Evolutionary conservation across 148 eudicot species (phyloP), one percentile per base, ranked within the genome.

Genomic region (Polygonum aviculare): DNA sequence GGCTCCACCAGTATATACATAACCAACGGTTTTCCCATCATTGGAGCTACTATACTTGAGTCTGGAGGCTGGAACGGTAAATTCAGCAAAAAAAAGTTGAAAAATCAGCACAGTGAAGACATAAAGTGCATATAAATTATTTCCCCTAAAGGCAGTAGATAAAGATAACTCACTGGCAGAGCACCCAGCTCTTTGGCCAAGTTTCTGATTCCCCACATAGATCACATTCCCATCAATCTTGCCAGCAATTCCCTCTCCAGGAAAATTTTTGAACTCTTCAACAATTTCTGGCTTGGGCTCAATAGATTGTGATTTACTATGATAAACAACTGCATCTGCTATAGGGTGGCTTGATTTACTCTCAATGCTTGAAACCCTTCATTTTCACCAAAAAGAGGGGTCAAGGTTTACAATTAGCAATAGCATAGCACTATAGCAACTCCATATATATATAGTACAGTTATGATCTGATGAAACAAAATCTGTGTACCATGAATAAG

Each of bases 11-110:
- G 79, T 41, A 79, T 83, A 93, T 65, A 95, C 80, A 70, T 86
- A 92, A 16, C 91, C 93, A 19, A 82, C 38, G 2, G 99, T 89
- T 80, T 81, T 88, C 76, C 94, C 96, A 47, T 83, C 86, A 39
- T 75, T 77, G 4, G 75, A 39, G 73, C 79, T 75, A 74, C 79
- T 75, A 26, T 78, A 86, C 39, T 81, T 87, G 38, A 75, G 65
- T 63, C 62, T 55, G 62, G 90, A 84, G 62, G 72, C 97, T 91
- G 81, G 49, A 3, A 86, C 36, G 31, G 8, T 18, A 44, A 11
- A 26, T 67, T 36, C 15, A 36, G 19, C 69, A 33, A 15, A 12
- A 12, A 3, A 16, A 3, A 16, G 5, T 10, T 11, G 15, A 26
- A 62, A 11, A 12, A 12, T 65, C 5, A 65, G n/a, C 41, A n/a